A percentile compares a stretch with the other conserved stretches of the same genome.
Evolutionary conservation across 2,329 filamentous ascomycete species (phyloP).

Genomic region (Taxawa tesnikishii): DNA sequence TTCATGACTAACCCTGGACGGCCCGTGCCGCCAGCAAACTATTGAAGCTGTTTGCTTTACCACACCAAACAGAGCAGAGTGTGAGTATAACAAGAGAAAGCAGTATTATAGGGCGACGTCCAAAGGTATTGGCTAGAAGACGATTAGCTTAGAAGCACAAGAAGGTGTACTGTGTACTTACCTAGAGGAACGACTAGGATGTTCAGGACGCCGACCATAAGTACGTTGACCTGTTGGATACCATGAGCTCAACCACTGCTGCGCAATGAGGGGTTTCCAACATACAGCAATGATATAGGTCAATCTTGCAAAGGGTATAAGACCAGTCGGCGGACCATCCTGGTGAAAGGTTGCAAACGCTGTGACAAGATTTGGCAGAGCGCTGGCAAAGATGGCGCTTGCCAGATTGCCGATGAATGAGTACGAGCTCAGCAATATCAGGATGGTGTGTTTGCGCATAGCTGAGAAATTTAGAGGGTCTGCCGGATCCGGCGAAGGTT

Average conservation of each 20-base stretch:
- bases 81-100: constrained; percentile 20
- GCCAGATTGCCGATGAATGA: constrained; percentile 26
- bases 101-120: constrained; percentile 26
- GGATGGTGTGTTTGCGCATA: constrained; percentile 23
- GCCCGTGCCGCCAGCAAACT: constrained; percentile 25
- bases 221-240: too few relatives aligned
- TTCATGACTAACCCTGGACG: too few relatives aligned
- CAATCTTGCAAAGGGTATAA: constrained; percentile 17
- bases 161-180: too few relatives aligned
- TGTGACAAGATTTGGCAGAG: constrained; percentile 21
- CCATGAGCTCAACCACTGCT: too few relatives aligned
- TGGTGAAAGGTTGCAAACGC: constrained; percentile 13
- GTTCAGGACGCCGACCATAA: constrained; percentile 26
- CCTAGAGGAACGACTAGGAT: constrained; percentile 28
- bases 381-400: constrained; percentile 21
- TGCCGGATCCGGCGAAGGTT: constrained; percentile 24
- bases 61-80: constrained; percentile 26
- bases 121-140: too few relatives aligned
- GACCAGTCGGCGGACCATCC: constrained; percentile 7
- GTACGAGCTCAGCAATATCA: constrained; percentile 24
- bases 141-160: too few relatives aligned
- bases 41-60: constrained; percentile 20
- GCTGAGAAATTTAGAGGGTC: constrained; percentile 28
- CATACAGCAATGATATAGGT: constrained; percentile 25
- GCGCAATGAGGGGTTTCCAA: too few relatives aligned